Conservation (phyloP, 2,329 filamentous ascomycete genomes). For the Lachnellula willkommii region DNA sequence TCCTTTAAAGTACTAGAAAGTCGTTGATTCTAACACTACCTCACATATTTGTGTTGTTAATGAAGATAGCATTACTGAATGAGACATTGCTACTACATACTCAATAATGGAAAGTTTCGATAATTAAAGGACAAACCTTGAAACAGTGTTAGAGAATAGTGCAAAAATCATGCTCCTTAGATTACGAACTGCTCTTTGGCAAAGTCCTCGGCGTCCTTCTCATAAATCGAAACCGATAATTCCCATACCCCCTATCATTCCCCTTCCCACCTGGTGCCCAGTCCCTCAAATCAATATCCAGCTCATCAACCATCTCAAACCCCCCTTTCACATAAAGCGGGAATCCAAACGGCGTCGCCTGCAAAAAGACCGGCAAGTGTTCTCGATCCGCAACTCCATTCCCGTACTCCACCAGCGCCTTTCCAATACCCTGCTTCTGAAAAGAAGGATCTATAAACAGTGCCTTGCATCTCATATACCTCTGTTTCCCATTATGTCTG, state of each 20-base stretch:
- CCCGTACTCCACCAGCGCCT: not conserved
- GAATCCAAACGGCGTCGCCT: constrained; percentile 1
- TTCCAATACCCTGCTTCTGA: not conserved
- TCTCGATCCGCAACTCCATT: not conserved
- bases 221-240: no score
- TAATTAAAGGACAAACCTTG: no score
- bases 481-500: not conserved
- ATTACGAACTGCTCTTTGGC: no score
- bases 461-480: not conserved
- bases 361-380: constrained; percentile 1
- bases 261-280: constrained; percentile 1
- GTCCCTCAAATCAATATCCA: constrained; percentile 5
- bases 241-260: not conserved
- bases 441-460: not conserved
- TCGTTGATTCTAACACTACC: no score
- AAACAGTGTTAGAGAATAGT: no score
- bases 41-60: no score
- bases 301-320: constrained; percentile 1
- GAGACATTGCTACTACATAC: no score
- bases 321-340: constrained; percentile 3
- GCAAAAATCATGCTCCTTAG: no score
- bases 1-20: no score
- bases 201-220: no score
- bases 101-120: no score
- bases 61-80: no score